These are phyloP conservation scores for Cytospora mali DNA, from an alignment of 2,329 filamentous ascomycete species.

Conservation along the genomic window DNA sequence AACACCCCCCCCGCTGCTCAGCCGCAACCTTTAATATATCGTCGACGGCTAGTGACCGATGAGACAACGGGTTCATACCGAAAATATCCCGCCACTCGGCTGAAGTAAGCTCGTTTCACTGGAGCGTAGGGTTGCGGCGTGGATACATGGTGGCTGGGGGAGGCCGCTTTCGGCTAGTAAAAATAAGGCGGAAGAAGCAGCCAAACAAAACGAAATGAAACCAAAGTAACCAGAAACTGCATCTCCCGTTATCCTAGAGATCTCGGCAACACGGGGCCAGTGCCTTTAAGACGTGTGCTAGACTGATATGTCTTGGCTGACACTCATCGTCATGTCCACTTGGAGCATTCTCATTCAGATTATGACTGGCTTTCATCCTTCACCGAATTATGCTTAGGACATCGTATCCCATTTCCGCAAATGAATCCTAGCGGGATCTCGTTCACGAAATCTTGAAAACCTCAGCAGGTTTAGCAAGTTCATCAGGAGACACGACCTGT, in stretches of 20 bases:
- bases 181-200: neutral
- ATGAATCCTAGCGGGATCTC: neutral
- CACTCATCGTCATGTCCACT: neutral
- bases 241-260: neutral
- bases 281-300: neutral
- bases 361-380: neutral
- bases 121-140: no score
- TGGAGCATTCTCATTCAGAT: neutral
- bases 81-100: no score
- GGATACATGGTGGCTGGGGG: no score
- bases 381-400: neutral
- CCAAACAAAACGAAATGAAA: neutral
- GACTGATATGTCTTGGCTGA: neutral
- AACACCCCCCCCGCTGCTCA: no score
- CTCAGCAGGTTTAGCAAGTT: no score
- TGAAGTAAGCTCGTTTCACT: no score
- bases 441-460: no score
- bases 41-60: no score
- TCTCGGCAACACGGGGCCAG: neutral
- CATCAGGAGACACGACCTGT: neutral
- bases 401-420: neutral
- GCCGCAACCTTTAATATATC: no score
- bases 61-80: no score
- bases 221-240: neutral
- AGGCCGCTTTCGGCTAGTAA: no score